A percentile compares a stretch with the other conserved stretches of the same genome.
Evolutionary conservation across 2,329 filamentous ascomycete genomes (phyloP).

Genomic region (Fusarium neocosmosporiellum): DNA sequence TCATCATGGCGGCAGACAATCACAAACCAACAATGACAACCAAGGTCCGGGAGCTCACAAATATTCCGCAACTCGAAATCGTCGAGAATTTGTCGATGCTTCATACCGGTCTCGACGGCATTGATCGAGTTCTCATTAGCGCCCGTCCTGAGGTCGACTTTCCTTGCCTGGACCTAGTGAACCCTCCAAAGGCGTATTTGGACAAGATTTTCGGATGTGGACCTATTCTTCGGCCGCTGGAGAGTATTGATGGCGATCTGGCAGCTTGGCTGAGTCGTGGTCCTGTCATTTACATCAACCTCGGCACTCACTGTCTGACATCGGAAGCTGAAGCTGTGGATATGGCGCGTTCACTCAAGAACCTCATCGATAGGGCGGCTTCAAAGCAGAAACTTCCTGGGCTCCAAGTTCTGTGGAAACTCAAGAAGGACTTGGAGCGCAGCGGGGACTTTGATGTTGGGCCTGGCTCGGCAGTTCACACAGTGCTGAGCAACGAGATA

Average conservation of each 20-base stretch:
- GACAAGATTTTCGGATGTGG: not conserved
- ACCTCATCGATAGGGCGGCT: not conserved
- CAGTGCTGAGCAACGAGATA: not conserved
- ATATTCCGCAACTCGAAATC: not conserved
- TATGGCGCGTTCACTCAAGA: not conserved
- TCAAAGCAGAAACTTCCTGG: not conserved
- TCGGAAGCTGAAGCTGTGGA: not conserved
- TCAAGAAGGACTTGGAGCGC: not conserved
- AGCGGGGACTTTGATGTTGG: not conserved
- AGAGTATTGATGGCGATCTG: not conserved
- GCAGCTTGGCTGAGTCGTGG: not conserved
- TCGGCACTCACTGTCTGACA: not conserved
- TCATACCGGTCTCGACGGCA: not conserved
- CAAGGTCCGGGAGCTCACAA: not conserved
- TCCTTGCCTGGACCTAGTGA: not conserved
- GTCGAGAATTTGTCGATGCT: not conserved
- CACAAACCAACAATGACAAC: not conserved
- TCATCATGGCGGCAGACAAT: not conserved
- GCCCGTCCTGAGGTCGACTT: not conserved
- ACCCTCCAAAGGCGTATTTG: not conserved
- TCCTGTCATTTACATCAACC: not conserved
- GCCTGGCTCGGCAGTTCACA: not conserved
- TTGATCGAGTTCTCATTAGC: not conserved
- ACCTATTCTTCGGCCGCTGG: not conserved
- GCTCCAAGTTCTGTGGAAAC: not conserved